Evolutionary conservation across 2,329 filamentous ascomycete species (phyloP).

Genomic region (Metarhizium anisopliae): DNA sequence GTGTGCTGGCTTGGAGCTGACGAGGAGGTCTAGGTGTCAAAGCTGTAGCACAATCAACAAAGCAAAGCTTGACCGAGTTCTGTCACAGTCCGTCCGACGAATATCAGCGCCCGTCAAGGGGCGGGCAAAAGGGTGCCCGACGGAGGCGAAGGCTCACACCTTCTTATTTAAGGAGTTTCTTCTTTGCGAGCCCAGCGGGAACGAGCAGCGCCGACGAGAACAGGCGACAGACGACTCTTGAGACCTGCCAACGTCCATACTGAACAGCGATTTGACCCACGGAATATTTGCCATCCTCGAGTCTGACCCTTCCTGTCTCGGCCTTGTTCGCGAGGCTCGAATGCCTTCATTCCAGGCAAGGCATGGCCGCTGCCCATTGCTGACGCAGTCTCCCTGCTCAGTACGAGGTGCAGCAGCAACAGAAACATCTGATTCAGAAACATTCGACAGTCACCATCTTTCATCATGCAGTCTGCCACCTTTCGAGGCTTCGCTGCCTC

Average conservation of each 20-base stretch:
- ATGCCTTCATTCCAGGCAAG: conserved; percentile 7
- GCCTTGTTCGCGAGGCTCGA: conserved; percentile 1
- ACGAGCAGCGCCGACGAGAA: background rate
- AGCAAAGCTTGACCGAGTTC: background rate
- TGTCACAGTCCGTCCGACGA: background rate
- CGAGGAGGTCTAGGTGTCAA: background rate
- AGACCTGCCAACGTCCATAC: background rate
- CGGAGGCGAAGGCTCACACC: background rate
- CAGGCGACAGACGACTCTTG: background rate
- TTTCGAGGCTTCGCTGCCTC: background rate
- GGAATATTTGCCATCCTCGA: background rate
- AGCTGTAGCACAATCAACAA: background rate
- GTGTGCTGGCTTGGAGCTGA: background rate
- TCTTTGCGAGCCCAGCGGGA: background rate
- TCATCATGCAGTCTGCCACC: background rate
- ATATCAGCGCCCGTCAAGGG: background rate
- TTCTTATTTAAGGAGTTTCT: background rate
- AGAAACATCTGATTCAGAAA: background rate
- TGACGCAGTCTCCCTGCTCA: conserved; percentile 6
- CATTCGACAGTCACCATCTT: background rate
- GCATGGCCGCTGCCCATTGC: conserved; percentile 6
- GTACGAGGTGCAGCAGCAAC: conserved; percentile 2
- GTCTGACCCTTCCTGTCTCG: background rate
- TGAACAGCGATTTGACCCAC: background rate
- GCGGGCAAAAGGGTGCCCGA: background rate